A percentile compares a stretch with the other conserved stretches of the same genome.
phyloP scores from a whole-genome alignment of 768 basidiomycete genomes.

The Kwoniella sp. region DNA sequence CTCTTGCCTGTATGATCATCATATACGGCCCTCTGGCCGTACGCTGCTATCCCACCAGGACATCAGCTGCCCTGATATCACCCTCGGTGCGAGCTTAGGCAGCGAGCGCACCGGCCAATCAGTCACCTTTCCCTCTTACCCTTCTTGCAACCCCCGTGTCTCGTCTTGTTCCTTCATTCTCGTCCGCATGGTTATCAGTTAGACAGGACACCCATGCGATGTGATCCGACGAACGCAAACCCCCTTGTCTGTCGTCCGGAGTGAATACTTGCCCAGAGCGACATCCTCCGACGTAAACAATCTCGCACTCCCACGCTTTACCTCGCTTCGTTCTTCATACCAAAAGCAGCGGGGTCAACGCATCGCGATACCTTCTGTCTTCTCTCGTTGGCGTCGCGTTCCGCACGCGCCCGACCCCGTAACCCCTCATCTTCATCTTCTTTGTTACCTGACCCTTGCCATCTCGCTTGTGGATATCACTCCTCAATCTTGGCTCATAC shows the following conservation, averaged over 20 bases:
- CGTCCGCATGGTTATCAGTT: background rate
- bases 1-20: too few species aligned
- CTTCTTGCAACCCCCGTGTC: background rate
- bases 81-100: too few species aligned
- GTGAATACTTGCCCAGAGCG: conserved; percentile 11
- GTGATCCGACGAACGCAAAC: background rate
- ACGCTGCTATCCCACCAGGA: too few species aligned
- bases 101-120: too few species aligned
- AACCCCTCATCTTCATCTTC: background rate
- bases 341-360: too few species aligned
- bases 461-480: background rate
- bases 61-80: too few species aligned
- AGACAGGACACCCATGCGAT: too few species aligned
- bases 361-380: background rate
- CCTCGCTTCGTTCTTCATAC: background rate
- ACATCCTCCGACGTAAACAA: conserved; percentile 9
- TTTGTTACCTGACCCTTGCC: background rate
- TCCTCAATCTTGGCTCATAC: conserved; percentile 8
- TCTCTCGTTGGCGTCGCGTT: background rate
- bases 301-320: conserved; percentile 1
- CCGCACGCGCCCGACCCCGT: conserved; percentile 17
- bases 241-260: background rate
- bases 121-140: background rate
- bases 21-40: too few species aligned
- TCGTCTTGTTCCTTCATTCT: background rate